Conservation (phyloP, 768 basidiomycete genomes). For the Mrakia hoshinonis region DNA sequence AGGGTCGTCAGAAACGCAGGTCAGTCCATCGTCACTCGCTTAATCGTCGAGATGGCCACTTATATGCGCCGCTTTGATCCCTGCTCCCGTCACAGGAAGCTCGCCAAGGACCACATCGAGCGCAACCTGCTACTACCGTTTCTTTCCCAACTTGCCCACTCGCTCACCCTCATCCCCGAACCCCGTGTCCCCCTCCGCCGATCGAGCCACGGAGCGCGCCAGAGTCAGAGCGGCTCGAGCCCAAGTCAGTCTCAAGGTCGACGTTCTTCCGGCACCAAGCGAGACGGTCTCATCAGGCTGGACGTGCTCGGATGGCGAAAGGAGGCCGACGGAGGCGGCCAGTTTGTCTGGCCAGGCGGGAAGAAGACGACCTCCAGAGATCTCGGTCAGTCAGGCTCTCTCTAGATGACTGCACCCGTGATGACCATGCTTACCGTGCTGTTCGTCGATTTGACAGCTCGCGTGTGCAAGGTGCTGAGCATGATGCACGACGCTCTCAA, state of each 20-base stretch:
- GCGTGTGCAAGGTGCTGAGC: not conserved
- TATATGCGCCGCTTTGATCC: not conserved
- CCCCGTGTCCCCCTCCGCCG: not conserved
- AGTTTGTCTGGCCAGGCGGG: not conserved
- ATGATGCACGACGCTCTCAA: conserved; percentile 3
- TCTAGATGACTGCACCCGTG: not conserved
- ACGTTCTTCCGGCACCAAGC: not conserved
- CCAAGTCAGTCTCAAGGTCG: not conserved
- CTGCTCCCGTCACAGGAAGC: not conserved
- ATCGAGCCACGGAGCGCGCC: not conserved
- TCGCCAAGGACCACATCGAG: conserved; percentile 14
- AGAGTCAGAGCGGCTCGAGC: not conserved
- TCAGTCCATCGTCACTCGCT: not conserved
- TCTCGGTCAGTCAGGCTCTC: not conserved
- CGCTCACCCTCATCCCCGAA: not conserved
- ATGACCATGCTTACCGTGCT: no score
- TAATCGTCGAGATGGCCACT: not conserved
- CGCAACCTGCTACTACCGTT: not conserved
- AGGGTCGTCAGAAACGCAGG: not conserved
- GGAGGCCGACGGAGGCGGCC: not conserved
- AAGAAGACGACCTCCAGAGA: not conserved
- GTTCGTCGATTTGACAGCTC: no score
- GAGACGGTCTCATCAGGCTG: not conserved
- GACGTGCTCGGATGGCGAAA: not conserved
- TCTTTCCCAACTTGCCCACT: conserved; percentile 4